Base-by-base conservation (phyloP, 495 filamentous ascomycete genomes). In the Rostrohypoxylon terebratum region DNA sequence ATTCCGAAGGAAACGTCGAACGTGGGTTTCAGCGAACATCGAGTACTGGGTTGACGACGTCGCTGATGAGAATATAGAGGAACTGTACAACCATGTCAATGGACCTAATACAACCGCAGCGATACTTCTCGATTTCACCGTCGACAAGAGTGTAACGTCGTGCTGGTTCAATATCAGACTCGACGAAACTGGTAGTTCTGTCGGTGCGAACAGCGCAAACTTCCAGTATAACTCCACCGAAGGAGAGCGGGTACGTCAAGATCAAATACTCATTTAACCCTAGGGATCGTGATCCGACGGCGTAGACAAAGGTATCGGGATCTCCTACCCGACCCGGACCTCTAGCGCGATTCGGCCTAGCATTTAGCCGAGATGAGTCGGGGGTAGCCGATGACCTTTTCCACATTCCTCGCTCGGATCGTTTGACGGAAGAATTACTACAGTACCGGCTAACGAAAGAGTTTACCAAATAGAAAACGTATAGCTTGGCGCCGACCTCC, bases 401-500 rank as follows among this genome's bases (percentile, higher is more conserved):
- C 13, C 68, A 61, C 11, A 14, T n/a, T 21, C 13, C 33, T 25
- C 33, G 54, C 1, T 53, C 47, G 47, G 48, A n/a, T 28, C 23
- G 4, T 21, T 40, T 6, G 14, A 54, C 14, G 16, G 36, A 38
- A 65, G 28, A 28, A 53, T 48, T 1, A 14, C n/a, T n/a, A n/a
- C n/a, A n/a, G n/a, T n/a, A n/a, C n/a, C 5, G 14, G 21, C 61
- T 50, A 48, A 61, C 28, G 16, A 42, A 42, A n/a, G 42, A 50
- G 11, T 18, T 16, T 65, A 44, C 50, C n/a, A 36, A 55, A 18
- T 55, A 71, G 68, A 71, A 66, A 61, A 71, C 23, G 18, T 66
- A 62, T 71, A 71, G 62, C 42, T 48, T 58, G 13, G 10, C 38
- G 38, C 54, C 47, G 0, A 50, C 47, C 47, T 50, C 58, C 58